Base-by-base conservation (phyloP, 1,139 yeast genomes). In the Taphrina flavorubra region DNA sequence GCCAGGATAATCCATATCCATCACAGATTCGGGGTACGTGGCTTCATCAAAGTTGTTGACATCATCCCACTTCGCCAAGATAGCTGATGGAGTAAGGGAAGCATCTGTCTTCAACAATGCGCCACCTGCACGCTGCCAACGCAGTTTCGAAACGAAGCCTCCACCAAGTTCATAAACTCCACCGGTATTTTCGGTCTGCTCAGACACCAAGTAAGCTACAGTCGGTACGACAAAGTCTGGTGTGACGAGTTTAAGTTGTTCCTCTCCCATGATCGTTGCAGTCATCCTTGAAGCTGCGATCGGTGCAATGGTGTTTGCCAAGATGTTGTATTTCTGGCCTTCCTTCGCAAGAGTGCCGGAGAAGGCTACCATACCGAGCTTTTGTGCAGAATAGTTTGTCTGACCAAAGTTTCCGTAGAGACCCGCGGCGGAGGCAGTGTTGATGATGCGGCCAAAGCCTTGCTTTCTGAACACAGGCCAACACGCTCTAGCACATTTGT, bases 211-310 rank as follows among this genome's bases (percentile, higher is more conserved):
- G 78, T 85, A 90, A 66, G 91, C 85, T 14, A 92, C 97, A 73
- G 92, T 83, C 13, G 98, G 98, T 42, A 94, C 95, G 74, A 94
- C 87, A 79, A 89, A 90, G 74, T 90, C 96, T 1, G 98, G 97
- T 66, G 87, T 85, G 76, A 94, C 84, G 77, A 85, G 86, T 76
- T 88, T 89, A 79, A 94, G 85, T 71, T 92, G 81, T 70, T 91
- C 91, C 61, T 91, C 89, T 60, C 98, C 97, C 76, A 94, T 82
- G 71, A 94, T 85, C 56, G 87, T 85, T 80, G 92, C 97, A 40
- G 98, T 94, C 97, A 94, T 92, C 82, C 97, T 87, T 58, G 97
- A 90, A 76, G 92, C 90, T 39, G 98, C 98, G 74, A 94, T 83
- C 37, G 98, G 97, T 11, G 97, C 97, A 81, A 94, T 91, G 59